Evolutionary conservation across 179 eudicot species (phyloP).

Genomic region (Camellia oleifera): DNA sequence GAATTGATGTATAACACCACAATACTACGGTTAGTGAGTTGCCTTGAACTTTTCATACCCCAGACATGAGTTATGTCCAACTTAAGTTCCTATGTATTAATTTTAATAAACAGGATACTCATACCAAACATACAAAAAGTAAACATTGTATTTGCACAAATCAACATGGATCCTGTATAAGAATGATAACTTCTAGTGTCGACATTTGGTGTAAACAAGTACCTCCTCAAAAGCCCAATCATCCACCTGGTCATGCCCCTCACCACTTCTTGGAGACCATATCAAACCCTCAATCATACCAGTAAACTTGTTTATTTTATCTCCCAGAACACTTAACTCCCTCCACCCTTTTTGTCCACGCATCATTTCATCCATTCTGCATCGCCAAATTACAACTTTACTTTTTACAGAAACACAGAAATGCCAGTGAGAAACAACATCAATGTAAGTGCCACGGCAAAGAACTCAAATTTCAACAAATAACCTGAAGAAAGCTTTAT

Average conservation of each 20-base stretch:
- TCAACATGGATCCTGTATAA: not conserved
- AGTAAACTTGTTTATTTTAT: conserved; percentile 85
- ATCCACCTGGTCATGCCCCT: conserved; percentile 64
- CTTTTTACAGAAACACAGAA: not conserved
- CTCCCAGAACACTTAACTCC: conserved; percentile 85
- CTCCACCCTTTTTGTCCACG: conserved; percentile 99
- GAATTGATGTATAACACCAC: not conserved
- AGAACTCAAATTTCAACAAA: conserved; percentile 6
- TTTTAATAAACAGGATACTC: not conserved
- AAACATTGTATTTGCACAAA: not conserved
- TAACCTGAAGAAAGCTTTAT: conserved; percentile 89
- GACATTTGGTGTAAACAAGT: conserved; percentile 4
- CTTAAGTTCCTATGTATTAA: not conserved
- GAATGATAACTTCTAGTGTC: not conserved
- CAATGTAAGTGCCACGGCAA: not conserved
- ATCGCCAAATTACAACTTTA: conserved; percentile 17
- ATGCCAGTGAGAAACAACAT: not conserved
- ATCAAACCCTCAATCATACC: conserved; percentile 97
- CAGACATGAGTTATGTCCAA: not conserved
- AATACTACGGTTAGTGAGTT: not conserved
- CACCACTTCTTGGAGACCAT: conserved; percentile 89
- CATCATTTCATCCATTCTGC: conserved; percentile 99
- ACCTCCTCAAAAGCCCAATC: conserved; percentile 98
- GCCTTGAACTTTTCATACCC: no score
- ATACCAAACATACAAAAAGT: conserved; percentile 1